These are phyloP conservation scores for Apophysomyces elegans DNA, from an alignment of 371 early-diverging fungal genomes.

Conservation along the genomic window DNA sequence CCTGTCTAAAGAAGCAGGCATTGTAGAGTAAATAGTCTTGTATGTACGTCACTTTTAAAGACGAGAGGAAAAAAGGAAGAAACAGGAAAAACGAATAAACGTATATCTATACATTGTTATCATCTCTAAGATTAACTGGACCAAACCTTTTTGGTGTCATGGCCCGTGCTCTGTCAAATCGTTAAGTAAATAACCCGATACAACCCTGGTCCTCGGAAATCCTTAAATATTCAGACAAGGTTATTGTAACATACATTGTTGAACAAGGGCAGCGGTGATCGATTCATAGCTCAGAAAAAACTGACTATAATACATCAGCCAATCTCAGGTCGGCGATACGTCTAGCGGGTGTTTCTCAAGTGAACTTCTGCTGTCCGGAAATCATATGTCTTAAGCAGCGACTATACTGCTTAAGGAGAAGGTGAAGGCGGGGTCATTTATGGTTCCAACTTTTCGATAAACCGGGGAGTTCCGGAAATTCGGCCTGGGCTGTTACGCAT, in stretches of 20 bases:
- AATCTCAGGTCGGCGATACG: no score
- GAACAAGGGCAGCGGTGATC: background rate
- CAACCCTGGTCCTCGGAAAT: constrained; percentile 3
- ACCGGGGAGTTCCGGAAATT: no score
- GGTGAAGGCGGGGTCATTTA: no score
- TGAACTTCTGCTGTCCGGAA: no score
- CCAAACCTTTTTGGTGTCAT: constrained; percentile 2
- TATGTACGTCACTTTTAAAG: background rate
- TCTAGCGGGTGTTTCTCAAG: no score
- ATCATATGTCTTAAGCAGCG: no score
- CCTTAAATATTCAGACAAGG: constrained; percentile 3
- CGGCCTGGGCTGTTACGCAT: no score
- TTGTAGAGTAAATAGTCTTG: constrained; percentile 33
- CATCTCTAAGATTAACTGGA: background rate
- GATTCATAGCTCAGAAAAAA: background rate
- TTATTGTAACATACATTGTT: background rate
- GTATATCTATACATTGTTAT: background rate
- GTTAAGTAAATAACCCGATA: background rate
- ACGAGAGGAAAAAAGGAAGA: background rate
- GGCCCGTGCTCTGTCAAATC: constrained; percentile 10
- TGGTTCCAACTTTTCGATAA: no score
- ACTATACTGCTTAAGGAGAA: no score
- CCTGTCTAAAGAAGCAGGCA: constrained; percentile 77
- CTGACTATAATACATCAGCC: background rate
- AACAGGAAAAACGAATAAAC: background rate